Base-by-base conservation (phyloP, 2,329 filamentous ascomycete genomes). In the Colletotrichum sublineola region DNA sequence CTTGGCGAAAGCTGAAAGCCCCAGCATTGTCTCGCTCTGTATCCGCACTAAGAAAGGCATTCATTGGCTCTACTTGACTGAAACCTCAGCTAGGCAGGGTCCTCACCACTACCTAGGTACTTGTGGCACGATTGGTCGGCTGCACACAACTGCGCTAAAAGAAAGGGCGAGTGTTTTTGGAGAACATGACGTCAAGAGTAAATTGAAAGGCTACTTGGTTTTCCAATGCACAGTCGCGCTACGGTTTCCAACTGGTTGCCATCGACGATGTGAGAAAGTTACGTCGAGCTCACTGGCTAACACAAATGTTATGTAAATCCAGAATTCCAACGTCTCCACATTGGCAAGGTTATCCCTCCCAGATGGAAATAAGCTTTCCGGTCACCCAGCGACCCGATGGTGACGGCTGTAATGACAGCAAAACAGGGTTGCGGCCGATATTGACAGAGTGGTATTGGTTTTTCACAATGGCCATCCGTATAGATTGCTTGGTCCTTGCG, bases 181-280 rank as follows among this genome's bases (percentile, higher is more conserved):
- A 4, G 24, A 33, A 18, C 50, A 70, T 72, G 70, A 72, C 70
- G 66, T 72, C 70, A 70, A 69, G 40, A 56, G 9, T 29, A 11
- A 36, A 62, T 40, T 62, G 63, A 42, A 57, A 15, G 53, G 60
- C 69, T 60, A 60, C 66, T 68, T 70, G 46, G 60, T 65, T 65
- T 52, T 42, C 55, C 46, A 65, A 31, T 55, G 67, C 40, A 72
- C 60, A 33, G 55, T 56, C 55, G 46, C 69, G 69, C 66, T 72
- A 72, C 24, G 66, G 61, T 57, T 44, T 53, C 48, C 36, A 31
- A 31, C 31, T 58, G 60, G 55, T 20, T 55, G 36, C 24, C 24
- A 72, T 63, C 38, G 38, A 9, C 50, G 8, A 29, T 50, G 66
- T 29, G 64, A 72, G 55, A 33, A 18, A 1, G 9, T 20, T n/a